Conservation (phyloP, 768 basidiomycete species). For the Calocybe gangraenosa region DNA sequence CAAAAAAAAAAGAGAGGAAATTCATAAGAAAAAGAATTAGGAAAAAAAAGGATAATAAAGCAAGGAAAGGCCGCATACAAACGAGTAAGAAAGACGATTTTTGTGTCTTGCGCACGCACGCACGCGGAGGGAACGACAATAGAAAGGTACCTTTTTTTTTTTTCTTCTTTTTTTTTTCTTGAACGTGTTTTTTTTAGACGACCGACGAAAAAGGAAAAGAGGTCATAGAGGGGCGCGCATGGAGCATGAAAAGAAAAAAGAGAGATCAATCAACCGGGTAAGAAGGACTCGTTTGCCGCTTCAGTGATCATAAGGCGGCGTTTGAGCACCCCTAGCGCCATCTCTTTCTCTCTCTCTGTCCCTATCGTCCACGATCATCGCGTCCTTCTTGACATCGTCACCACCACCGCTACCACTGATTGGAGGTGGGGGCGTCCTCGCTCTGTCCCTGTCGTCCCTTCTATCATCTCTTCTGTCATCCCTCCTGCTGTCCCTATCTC, state of each 20-base stretch:
- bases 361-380: not conserved
- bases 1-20: no score
- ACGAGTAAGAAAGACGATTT: no score
- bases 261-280: not conserved
- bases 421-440: conserved; percentile 47
- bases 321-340: conserved; percentile 4
- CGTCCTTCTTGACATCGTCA: not conserved
- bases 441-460: conserved; percentile 21
- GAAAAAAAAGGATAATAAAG: no score
- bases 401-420: not conserved
- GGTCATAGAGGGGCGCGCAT: no score
- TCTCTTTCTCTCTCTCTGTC: not conserved
- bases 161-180: no score
- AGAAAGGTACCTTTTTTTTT: no score
- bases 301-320: conserved; percentile 14
- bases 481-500: conserved; percentile 23
- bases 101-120: no score
- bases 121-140: no score
- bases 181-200: no score
- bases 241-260: conserved; percentile 1
- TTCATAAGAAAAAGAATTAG: no score
- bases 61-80: no score
- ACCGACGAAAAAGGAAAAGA: no score
- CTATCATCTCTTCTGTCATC: conserved; percentile 10
- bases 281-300: not conserved